Conservation (phyloP, 140 eudicot genomes). For the Senecio squalidus region DNA sequence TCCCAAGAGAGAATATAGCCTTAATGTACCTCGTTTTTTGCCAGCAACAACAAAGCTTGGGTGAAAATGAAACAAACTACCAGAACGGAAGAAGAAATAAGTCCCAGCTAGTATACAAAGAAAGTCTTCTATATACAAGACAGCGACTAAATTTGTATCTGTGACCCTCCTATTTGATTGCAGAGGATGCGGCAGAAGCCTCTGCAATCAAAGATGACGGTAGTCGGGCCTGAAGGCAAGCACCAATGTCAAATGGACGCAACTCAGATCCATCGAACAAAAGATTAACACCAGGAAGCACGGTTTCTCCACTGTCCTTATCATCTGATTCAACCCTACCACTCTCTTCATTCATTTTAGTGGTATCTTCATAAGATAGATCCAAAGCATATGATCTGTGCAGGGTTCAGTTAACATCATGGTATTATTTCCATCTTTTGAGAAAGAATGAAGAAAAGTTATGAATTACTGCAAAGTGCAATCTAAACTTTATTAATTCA, state of each 20-base stretch:
- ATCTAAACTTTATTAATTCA: not conserved
- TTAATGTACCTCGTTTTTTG: conserved; percentile 4
- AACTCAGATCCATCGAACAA: conserved; percentile 90
- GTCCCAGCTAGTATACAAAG: conserved; percentile 6
- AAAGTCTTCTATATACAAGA: conserved; percentile 26
- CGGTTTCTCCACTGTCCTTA: conserved; percentile 68
- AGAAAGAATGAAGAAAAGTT: not conserved
- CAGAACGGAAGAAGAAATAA: conserved; percentile 1
- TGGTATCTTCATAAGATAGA: conserved; percentile 62
- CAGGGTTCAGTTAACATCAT: conserved; percentile 8
- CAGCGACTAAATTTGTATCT: not conserved
- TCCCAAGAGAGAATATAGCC: not conserved
- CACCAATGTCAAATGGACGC: conserved; percentile 94
- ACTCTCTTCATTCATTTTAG: conserved; percentile 57
- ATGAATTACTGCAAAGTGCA: not conserved
- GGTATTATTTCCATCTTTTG: not conserved
- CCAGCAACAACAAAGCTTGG: conserved; percentile 2
- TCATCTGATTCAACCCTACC: conserved; percentile 59
- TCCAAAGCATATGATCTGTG: conserved; percentile 84
- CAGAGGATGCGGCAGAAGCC: conserved; percentile 69
- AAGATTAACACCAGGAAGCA: conserved; percentile 87
- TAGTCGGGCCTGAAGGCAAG: conserved; percentile 97
- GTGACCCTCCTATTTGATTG: conserved; percentile 24
- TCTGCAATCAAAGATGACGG: conserved; percentile 86
- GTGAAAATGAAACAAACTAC: conserved; percentile 3